Base-by-base conservation (phyloP, 2,329 filamentous ascomycete genomes). In the Xylaria sp. region DNA sequence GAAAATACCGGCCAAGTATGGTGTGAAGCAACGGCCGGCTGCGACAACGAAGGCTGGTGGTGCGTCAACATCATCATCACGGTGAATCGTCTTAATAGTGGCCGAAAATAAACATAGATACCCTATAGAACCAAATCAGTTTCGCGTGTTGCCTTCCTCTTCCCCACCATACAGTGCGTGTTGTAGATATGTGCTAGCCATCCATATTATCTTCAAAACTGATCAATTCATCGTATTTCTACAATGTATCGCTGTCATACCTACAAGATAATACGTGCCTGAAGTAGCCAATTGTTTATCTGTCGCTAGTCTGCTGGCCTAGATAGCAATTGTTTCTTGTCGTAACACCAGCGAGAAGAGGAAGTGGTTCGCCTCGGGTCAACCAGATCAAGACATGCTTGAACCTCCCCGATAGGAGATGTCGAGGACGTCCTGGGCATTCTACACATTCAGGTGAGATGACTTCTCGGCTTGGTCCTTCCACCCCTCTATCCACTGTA, bases 1-100 rank as follows among this genome's bases (percentile, higher is more conserved):
- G 29, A 86, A 87, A 62, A 75, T 96, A 58, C 71, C 67, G 2
- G 66, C 66, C 23, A 70, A 66, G 58, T 67, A 66, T 41, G 65
- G 62, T 33, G 51, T 64, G 31, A 65, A 63, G 47, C 59, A 52
- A 38, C 65, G 54, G 37, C 59, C 53, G 37, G 92, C 56, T 91
- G 92, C 0, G 89, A 90, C 43, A 88, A 91, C 44, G 85, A 86
- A 63, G 75, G 94, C 65, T 65, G 66, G 54, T 27, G 60, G 43
- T 58, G 61, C 64, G 13, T 61, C 62, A 49, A 57, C 66, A 17
- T 68, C 67, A 9, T 40, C 58, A 48, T 64, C 35, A 60, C 59
- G 53, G 55, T 65, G 54, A 57, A 6, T 23, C 8, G 29, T 10
- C 19, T 37, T 15, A 17, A 17, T 44, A 37, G 31, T 9, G 48